phyloP scores from a whole-genome alignment of 352 stramenopile species.

The Phytopythium helicoides region DNA sequence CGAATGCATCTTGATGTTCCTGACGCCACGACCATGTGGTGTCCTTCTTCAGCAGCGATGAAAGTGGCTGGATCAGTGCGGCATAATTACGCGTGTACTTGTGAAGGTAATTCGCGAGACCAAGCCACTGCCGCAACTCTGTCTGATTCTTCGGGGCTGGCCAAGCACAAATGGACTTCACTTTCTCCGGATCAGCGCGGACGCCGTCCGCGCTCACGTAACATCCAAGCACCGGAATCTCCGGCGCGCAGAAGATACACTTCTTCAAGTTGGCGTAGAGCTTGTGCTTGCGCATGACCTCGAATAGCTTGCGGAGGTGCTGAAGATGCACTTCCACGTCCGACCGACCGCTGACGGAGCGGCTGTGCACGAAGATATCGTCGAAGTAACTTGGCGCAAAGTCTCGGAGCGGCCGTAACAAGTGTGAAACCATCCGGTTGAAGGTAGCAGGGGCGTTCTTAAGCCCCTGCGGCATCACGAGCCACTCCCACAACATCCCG shows the following conservation, averaged over 20 bases:
- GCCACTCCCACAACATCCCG: too few relatives aligned
- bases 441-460: constrained; percentile 22
- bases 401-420: constrained; percentile 9
- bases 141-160: constrained; percentile 2
- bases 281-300: constrained; percentile 18
- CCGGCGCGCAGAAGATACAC: too few relatives aligned
- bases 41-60: constrained; percentile 16
- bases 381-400: constrained; percentile 22
- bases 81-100: constrained; percentile 20
- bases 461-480: too few relatives aligned
- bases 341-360: neutral
- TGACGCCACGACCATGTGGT: constrained; percentile 5
- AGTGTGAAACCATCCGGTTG: constrained; percentile 13
- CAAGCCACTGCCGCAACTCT: constrained; percentile 12
- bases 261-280: too few relatives aligned
- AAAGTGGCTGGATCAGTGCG: constrained; percentile 6
- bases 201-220: constrained; percentile 13
- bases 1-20: constrained; percentile 13
- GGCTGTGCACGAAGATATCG: constrained; percentile 27
- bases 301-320: constrained; percentile 18
- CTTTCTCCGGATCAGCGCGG: constrained; percentile 16
- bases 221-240: constrained; percentile 27
- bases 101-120: constrained; percentile 20
- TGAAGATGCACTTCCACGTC: constrained; percentile 15
- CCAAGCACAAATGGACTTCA: constrained; percentile 9